Evolutionary conservation across 2,329 filamentous ascomycete species (phyloP), one percentile per base, ranked within the genome.

Genomic region (Apiospora rasikravindrae): DNA sequence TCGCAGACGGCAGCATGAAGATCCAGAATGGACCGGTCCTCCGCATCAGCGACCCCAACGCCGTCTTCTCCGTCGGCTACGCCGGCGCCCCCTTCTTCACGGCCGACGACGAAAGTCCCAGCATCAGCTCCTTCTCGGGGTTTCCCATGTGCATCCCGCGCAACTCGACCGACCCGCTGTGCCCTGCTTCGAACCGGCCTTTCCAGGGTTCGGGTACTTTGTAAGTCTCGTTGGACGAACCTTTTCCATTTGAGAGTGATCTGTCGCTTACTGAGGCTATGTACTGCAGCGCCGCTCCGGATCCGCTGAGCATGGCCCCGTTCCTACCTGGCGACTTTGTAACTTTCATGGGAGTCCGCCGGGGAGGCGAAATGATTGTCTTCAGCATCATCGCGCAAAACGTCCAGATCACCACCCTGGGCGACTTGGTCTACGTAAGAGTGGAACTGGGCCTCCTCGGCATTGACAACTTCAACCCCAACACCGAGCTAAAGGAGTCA

Each of bases 81-180:
- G 77, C 72, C 2, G 77, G 75, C 0, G 76, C 78, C 11, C 84
- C 84, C 0, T 82, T 83, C 71, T 86, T 86, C 78, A 84, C 84
- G 0, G 84, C 84, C 1, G 86, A 88, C 73, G 85, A 86, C 70
- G 79, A 83, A 71, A 88, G 83, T 72, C 86, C 86, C 0, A 84
- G 82, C 69, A 81, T 88, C 70, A 82, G 81, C 2, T 83, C 85
- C 1, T 87, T 86, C 77, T 84, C 83, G 16, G 86, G 86, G 0
- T 87, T 87, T 69, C 86, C 86, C 1, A 87, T 88, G 86, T 88
- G 86, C 71, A 83, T 88, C 24, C 86, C 85, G 0, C 80, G 86
- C 22, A 83, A 82, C 29, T 72, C 77, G 33, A 79, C 78, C 1
- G 82, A 83, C 40, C 78, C 81, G 0, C 74, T 81, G 1, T 83